Evolutionary conservation across 2,329 filamentous ascomycete species (phyloP).

Genomic region (Nigrograna mackinnonii): DNA sequence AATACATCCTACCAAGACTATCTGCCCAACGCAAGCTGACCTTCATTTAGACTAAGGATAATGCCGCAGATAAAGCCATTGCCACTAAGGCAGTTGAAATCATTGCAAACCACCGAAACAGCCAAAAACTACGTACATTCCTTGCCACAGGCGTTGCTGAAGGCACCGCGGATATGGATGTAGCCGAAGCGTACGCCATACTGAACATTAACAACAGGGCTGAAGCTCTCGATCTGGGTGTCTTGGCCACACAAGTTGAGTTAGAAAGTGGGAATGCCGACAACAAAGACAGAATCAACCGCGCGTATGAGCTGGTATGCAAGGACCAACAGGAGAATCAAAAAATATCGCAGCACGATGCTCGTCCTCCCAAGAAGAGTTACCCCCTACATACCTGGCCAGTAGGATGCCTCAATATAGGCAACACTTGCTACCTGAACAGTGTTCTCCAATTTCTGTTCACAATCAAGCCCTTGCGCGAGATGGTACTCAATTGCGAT

Average conservation of each 20-base stretch:
- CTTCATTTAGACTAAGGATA: conserved; percentile 52
- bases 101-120: conserved; percentile 63
- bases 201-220: conserved; percentile 56
- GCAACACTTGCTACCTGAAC: conserved; percentile 98
- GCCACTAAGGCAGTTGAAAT: conserved; percentile 60
- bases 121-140: conserved; percentile 56
- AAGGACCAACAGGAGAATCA: conserved; percentile 29
- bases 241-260: conserved; percentile 28
- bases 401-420: conserved; percentile 88
- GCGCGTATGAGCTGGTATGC: conserved; percentile 52
- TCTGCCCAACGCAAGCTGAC: conserved; percentile 34
- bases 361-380: conserved; percentile 8
- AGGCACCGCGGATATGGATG: conserved; percentile 56
- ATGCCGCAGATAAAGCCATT: conserved; percentile 51
- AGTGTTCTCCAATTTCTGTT: conserved; percentile 96
- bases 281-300: conserved; percentile 49
- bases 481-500: conserved; percentile 79
- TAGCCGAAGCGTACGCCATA: conserved; percentile 40
- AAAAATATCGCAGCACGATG: conserved; percentile 13
- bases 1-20: conserved; percentile 5
- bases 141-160: conserved; percentile 55
- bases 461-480: conserved; percentile 78
- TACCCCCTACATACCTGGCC: conserved; percentile 62
- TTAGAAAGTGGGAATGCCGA: conserved; percentile 37
- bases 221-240: conserved; percentile 52